These are phyloP conservation scores for Fusarium oxysporum DNA, from an alignment of 2,329 filamentous ascomycete species.

Conservation along the genomic window DNA sequence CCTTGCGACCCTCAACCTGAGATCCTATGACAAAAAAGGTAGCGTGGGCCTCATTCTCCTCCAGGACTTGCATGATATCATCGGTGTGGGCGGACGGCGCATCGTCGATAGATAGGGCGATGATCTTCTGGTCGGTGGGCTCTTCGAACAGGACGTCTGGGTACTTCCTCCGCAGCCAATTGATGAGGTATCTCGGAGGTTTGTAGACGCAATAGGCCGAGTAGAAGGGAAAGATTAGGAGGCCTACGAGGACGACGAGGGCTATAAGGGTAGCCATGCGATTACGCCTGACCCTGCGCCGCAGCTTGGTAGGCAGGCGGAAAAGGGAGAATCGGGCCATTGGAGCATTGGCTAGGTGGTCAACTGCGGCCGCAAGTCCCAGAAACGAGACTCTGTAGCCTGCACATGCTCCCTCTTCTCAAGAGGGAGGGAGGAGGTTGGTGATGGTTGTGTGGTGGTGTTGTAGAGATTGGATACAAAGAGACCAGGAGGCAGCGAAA, in stretches of 20 bases:
- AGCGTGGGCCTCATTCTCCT: constrained; percentile 73
- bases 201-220: constrained; percentile 81
- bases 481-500: constrained; percentile 10
- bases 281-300: constrained; percentile 67
- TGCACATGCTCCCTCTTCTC: constrained; percentile 40
- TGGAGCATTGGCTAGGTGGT: constrained; percentile 29
- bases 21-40: constrained; percentile 92
- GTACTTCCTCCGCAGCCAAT: constrained; percentile 76
- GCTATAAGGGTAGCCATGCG: constrained; percentile 66
- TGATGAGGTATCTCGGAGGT: constrained; percentile 77
- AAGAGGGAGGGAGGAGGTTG: constrained; percentile 3
- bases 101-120: constrained; percentile 90
- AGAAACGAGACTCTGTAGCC: constrained; percentile 33
- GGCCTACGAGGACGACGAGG: constrained; percentile 52
- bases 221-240: constrained; percentile 55
- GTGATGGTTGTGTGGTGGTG: constrained; percentile 26
- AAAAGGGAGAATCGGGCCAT: constrained; percentile 61
- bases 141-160: constrained; percentile 85
- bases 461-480: constrained; percentile 12
- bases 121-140: constrained; percentile 67
- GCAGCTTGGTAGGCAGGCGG: constrained; percentile 67
- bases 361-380: constrained; percentile 39
- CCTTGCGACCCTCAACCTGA: constrained; percentile 72
- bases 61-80: constrained; percentile 77
- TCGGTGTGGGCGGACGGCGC: constrained; percentile 79